Percentiles rank a stretch among this genome's conserved stretches.
Evolutionary conservation across 495 filamentous ascomycete species (phyloP).

Genomic region (Penicillium nucicola): DNA sequence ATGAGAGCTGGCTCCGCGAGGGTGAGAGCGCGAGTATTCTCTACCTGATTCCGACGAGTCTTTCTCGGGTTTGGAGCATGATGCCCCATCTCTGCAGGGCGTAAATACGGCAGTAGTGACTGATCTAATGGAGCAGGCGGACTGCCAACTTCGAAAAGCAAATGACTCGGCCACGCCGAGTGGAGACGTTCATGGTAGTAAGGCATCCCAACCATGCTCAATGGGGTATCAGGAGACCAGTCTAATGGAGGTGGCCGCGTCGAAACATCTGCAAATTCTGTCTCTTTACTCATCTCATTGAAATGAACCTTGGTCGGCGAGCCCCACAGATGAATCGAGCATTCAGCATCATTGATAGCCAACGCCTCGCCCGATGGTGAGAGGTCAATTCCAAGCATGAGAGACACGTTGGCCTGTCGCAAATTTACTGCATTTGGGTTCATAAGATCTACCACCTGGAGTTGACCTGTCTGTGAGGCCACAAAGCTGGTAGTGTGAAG

Average conservation of each 20-base stretch:
- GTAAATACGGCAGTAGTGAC: constrained; percentile 64
- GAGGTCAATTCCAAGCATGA: constrained; percentile 75
- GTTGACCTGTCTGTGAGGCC: constrained; percentile 81
- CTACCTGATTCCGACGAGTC: constrained; percentile 73
- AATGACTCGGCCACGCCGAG: constrained; percentile 84
- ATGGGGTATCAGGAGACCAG: constrained; percentile 72
- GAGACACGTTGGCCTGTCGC: constrained; percentile 77
- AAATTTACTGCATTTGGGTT: constrained; percentile 87
- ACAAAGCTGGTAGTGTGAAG: constrained; percentile 92
- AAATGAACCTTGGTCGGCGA: constrained; percentile 87
- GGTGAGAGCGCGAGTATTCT: constrained; percentile 61
- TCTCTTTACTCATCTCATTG: constrained; percentile 74
- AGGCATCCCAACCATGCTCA: constrained; percentile 86
- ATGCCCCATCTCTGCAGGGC: constrained; percentile 64
- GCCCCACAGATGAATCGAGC: constrained; percentile 84
- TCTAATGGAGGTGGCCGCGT: constrained; percentile 51
- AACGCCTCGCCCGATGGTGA: constrained; percentile 89
- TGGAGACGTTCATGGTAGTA: constrained; percentile 85
- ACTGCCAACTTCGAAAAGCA: constrained; percentile 77
- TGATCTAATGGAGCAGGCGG: constrained; percentile 75
- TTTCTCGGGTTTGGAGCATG: constrained; percentile 77
- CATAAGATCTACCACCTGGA: constrained; percentile 93
- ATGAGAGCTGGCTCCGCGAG: constrained; percentile 52
- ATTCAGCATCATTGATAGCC: constrained; percentile 75
- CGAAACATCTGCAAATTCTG: constrained; percentile 70